A percentile compares a stretch with the other conserved stretches of the same genome.
Evolutionary conservation across 192 early-diverging fungal genomes (phyloP).

Genomic region (Nowakowskiella sp.): DNA sequence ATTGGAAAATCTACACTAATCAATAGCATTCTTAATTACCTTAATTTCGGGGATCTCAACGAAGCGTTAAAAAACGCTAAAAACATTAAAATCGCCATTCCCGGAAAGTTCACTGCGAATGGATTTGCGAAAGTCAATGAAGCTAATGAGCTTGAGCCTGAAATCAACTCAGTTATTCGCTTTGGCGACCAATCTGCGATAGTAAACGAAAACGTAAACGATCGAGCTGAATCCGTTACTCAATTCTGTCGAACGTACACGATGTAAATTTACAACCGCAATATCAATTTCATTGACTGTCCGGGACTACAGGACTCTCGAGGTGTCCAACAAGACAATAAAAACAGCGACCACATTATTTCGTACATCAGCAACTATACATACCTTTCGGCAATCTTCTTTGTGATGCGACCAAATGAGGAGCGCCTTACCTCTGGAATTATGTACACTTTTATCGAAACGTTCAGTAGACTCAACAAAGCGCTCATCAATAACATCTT

Average conservation of each 20-base stretch:
- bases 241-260: no score
- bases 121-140: background rate
- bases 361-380: background rate
- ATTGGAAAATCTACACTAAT: slow-evolving; percentile 7
- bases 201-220: no score
- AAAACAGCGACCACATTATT: no score
- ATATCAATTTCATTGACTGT: no score
- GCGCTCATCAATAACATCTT: slow-evolving; percentile 1
- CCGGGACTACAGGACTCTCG: no score
- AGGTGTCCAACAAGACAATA: no score
- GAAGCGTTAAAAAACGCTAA: background rate
- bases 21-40: slow-evolving; percentile 6
- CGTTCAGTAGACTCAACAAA: slow-evolving; percentile 1
- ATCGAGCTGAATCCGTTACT: no score
- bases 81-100: slow-evolving; percentile 1
- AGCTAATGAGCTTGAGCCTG: background rate
- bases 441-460: slow-evolving; percentile 2
- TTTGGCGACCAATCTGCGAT: no score
- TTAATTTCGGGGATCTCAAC: background rate
- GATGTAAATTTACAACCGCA: no score
- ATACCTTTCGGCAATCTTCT: slow-evolving; percentile 1
- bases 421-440: background rate
- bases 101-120: background rate
- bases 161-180: no score
- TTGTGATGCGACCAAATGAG: slow-evolving; percentile 9